phyloP scores from a whole-genome alignment of 176 grass and related monocot genomes.

The Saccharum spontaneum region DNA sequence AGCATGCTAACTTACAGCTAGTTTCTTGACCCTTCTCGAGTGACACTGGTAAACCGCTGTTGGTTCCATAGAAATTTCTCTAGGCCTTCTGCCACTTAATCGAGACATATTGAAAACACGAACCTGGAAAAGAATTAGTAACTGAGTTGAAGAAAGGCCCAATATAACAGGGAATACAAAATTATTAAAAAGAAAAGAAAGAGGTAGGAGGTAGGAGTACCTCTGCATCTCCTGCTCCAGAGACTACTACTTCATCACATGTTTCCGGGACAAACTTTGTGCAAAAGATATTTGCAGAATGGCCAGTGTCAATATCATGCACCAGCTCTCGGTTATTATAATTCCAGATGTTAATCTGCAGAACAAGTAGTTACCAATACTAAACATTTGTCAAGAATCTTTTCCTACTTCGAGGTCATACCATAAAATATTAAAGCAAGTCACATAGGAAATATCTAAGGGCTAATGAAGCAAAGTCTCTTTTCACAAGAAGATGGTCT shows the following conservation, averaged over 20 bases:
- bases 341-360: conserved; percentile 96
- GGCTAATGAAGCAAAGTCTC: background rate
- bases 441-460: conserved; percentile 10
- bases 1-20: conserved; percentile 71
- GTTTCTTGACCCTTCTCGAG: conserved; percentile 90
- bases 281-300: conserved; percentile 93
- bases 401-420: conserved; percentile 12
- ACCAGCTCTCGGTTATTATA: conserved; percentile 61
- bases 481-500: conserved; percentile 13
- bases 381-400: conserved; percentile 7
- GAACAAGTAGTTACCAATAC: conserved; percentile 13
- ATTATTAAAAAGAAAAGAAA: background rate
- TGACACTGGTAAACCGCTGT: conserved; percentile 85
- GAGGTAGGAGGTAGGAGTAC: conserved; percentile 27
- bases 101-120: conserved; percentile 90
- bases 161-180: background rate
- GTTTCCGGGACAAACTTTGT: conserved; percentile 92
- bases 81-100: conserved; percentile 55
- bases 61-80: conserved; percentile 72
- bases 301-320: conserved; percentile 88
- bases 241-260: conserved; percentile 85
- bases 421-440: conserved; percentile 15
- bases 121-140: conserved; percentile 70
- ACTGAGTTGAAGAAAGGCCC: conserved; percentile 7
- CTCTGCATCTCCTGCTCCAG: conserved; percentile 91